Conservation (phyloP, 345 rosid species). For the Mangifera indica region DNA sequence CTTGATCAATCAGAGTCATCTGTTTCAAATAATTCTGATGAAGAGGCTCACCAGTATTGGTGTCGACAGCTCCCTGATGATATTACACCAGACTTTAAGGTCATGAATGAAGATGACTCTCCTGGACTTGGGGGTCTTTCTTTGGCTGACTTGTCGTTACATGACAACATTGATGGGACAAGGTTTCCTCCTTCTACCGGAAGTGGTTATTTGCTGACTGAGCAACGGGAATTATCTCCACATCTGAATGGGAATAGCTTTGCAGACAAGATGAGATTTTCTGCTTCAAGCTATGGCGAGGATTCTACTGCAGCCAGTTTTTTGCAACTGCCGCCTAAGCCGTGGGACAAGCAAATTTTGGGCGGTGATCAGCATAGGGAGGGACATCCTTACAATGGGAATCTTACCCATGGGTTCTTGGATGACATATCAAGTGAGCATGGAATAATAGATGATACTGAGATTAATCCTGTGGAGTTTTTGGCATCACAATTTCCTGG, state of each 20-base stretch:
- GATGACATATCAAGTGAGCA: conserved; percentile 60
- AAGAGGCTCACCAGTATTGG: conserved; percentile 90
- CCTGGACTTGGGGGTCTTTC: conserved; percentile 63
- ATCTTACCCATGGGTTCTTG: conserved; percentile 46
- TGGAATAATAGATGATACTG: conserved; percentile 50
- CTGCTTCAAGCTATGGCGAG: conserved; percentile 60
- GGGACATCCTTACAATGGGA: conserved; percentile 48
- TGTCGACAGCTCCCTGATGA: conserved; percentile 94
- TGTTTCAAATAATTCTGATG: conserved; percentile 78
- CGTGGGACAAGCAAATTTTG: conserved; percentile 78
- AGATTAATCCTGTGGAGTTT: conserved; percentile 71
- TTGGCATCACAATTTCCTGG: conserved; percentile 93
- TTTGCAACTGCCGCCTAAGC: conserved; percentile 51
- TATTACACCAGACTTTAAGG: conserved; percentile 90
- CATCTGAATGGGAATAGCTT: conserved; percentile 56
- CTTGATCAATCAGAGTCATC: conserved; percentile 74
- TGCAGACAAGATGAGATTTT: conserved; percentile 54
- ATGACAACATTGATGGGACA: conserved; percentile 47
- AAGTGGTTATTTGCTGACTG: conserved; percentile 48
- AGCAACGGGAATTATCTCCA: conserved; percentile 51
- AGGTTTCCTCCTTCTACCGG: conserved; percentile 54
- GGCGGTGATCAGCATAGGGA: conserved; percentile 59
- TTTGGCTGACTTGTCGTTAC: conserved; percentile 67
- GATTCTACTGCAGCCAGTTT: conserved; percentile 48
- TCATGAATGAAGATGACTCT: conserved; percentile 71